Percentiles rank a stretch among this genome's conserved stretches.
Evolutionary conservation across 306 rosid genomes (phyloP).

Genomic region (Corylus americana): DNA sequence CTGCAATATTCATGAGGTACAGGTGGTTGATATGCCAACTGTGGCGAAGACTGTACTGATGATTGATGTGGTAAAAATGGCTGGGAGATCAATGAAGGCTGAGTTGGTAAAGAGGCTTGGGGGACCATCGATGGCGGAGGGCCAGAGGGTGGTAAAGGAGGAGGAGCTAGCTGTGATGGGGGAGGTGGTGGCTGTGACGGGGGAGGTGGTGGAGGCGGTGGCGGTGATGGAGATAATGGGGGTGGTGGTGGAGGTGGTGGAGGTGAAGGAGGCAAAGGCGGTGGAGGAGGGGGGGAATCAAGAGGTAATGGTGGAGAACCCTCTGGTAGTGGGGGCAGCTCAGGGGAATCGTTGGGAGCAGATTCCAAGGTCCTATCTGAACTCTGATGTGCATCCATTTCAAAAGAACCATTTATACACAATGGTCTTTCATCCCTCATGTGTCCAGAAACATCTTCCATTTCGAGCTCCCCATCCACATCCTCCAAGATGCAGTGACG

Average conservation of each 20-base stretch:
- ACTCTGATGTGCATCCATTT: conserved; percentile 48
- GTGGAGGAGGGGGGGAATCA: conserved; percentile 90
- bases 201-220: conserved; percentile 69
- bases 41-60: conserved; percentile 67
- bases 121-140: conserved; percentile 57
- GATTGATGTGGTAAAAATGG: conserved; percentile 65
- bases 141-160: conserved; percentile 54
- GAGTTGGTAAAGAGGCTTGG: conserved; percentile 58
- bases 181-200: conserved; percentile 26
- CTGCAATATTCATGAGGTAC: conserved; percentile 60
- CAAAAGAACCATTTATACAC: conserved; percentile 42
- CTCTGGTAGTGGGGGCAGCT: conserved; percentile 54
- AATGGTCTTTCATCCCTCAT: conserved; percentile 68
- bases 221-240: conserved; percentile 61
- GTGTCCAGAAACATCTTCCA: conserved; percentile 98
- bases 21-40: conserved; percentile 65
- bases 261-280: conserved; percentile 93
- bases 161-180: conserved; percentile 41
- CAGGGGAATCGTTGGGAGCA: conserved; percentile 40
- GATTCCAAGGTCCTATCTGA: conserved; percentile 47
- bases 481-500: conserved; percentile 95
- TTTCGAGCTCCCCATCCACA: conserved; percentile 96
- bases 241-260: conserved; percentile 82
- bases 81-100: conserved; percentile 54
- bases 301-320: conserved; percentile 94